Base-by-base conservation (phyloP, 768 basidiomycete species). In the Lentinula lateritia region DNA sequence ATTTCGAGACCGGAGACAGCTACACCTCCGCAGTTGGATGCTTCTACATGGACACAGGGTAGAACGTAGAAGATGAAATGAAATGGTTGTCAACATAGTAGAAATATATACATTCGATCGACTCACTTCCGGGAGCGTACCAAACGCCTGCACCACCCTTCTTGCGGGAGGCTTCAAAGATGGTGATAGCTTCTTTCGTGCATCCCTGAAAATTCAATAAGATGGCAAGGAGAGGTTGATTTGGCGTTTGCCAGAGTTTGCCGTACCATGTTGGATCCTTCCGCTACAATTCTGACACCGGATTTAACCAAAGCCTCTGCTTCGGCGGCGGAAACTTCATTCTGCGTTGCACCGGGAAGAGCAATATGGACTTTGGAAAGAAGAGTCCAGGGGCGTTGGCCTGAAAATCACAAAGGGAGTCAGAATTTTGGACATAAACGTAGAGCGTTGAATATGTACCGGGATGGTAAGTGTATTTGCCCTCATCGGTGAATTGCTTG, bases 1-100 rank as follows among this genome's bases (percentile, higher is more conserved):
- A 90, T 89, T 78, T 90, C 89, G 64, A 90, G 83, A 65, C 87
- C 87, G 8, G 86, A 89, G 23, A 89, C 87, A 43, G 87, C 88
- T 59, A 91, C 89, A 74, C 89, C 89, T 72, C 89, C 89, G 66
- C 80, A 82, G 75, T 88, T 86, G 71, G 80, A 78, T 6, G 81
- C 80, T 74, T 82, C 76, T 77, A 66, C 16, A 50, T 23, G 41
- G 12, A 12, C 46, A 48, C 46, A 20, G 23, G 46, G 7, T 48
- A 9, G n/a, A n/a, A 9, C 16, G 13, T 28, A 53, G 13, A 16
- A 15, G 13, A 34, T 4, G 23, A 10, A 52, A 23, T 15, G 23
- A 32, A 20, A 32, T 32, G 16, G 46, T 50, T 50, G 50, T 52
- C 23, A 39, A n/a, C 3, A 57, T 42, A 9, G 5, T 18, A 10